These are phyloP conservation scores for Suillus weaverae DNA, from an alignment of 768 basidiomycete genomes.

Conservation along the genomic window DNA sequence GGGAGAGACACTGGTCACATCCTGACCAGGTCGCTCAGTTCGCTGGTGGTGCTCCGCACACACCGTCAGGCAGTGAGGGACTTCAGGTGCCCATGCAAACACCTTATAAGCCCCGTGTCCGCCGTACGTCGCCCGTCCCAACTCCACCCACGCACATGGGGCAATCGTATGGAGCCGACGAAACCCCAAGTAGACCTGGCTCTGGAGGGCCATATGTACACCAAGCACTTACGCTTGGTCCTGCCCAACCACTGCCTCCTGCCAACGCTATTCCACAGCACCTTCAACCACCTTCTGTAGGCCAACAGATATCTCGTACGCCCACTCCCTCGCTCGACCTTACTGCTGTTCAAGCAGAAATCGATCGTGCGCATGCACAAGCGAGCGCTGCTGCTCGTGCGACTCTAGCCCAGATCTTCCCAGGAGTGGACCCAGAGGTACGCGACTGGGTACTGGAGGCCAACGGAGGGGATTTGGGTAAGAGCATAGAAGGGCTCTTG, in stretches of 20 bases:
- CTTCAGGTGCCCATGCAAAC: slow-evolving; percentile 46
- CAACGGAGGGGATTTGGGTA: slow-evolving; percentile 83
- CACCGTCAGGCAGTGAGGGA: slow-evolving; percentile 35
- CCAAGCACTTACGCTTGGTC: slow-evolving; percentile 49
- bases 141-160: slow-evolving; percentile 27
- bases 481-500: slow-evolving; percentile 82
- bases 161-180: slow-evolving; percentile 36
- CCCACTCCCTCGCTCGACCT: slow-evolving; percentile 72
- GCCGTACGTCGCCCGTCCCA: slow-evolving; percentile 45
- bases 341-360: slow-evolving; percentile 69
- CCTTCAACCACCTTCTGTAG: slow-evolving; percentile 42
- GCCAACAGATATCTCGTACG: slow-evolving; percentile 63
- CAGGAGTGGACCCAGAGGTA: slow-evolving; percentile 75
- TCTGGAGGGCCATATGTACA: slow-evolving; percentile 43
- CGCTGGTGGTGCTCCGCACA: slow-evolving; percentile 34
- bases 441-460: slow-evolving; percentile 89
- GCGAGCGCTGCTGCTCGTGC: slow-evolving; percentile 70
- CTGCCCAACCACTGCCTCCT: slow-evolving; percentile 39
- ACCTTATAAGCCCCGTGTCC: slow-evolving; percentile 74
- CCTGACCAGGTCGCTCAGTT: slow-evolving; percentile 36
- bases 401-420: slow-evolving; percentile 89
- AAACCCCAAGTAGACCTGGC: slow-evolving; percentile 40
- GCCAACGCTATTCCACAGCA: slow-evolving; percentile 29
- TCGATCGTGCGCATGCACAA: slow-evolving; percentile 74
- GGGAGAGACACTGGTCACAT: slow-evolving; percentile 40